Conservation (phyloP, 257 asterid genomes). For the Datura wrightii region DNA sequence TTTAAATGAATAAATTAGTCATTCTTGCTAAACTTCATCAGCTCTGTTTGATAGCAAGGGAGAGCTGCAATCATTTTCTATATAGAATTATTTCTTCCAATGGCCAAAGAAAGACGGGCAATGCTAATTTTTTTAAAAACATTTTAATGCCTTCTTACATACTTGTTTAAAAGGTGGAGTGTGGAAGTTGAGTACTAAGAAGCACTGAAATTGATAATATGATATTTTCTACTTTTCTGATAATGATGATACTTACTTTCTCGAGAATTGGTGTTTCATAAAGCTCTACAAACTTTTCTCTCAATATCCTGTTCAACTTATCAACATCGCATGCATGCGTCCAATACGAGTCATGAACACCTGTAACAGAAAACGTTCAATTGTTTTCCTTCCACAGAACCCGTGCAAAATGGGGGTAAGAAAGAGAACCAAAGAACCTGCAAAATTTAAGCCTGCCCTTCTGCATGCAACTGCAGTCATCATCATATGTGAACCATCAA, state of each 20-base stretch:
- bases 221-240: background rate
- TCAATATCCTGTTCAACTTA: conserved; percentile 68
- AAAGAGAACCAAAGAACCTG: conserved; percentile 57
- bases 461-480: conserved; percentile 97
- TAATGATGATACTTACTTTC: conserved; percentile 55
- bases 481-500: conserved; percentile 99
- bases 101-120: background rate
- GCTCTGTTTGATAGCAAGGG: background rate
- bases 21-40: background rate
- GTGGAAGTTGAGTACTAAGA: background rate
- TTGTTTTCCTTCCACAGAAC: background rate
- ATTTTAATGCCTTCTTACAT: background rate
- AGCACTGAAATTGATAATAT: background rate
- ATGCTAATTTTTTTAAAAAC: background rate
- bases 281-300: conserved; percentile 91
- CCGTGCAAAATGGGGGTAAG: conserved; percentile 23
- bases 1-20: background rate
- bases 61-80: conserved; percentile 11
- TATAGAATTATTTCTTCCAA: background rate
- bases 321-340: conserved; percentile 97
- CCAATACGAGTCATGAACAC: conserved; percentile 99
- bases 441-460: conserved; percentile 85
- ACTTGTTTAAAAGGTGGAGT: background rate
- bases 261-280: conserved; percentile 84
- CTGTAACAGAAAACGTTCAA: conserved; percentile 49